Conservation (phyloP, 306 rosid genomes). For the Cicer arietinum region DNA sequence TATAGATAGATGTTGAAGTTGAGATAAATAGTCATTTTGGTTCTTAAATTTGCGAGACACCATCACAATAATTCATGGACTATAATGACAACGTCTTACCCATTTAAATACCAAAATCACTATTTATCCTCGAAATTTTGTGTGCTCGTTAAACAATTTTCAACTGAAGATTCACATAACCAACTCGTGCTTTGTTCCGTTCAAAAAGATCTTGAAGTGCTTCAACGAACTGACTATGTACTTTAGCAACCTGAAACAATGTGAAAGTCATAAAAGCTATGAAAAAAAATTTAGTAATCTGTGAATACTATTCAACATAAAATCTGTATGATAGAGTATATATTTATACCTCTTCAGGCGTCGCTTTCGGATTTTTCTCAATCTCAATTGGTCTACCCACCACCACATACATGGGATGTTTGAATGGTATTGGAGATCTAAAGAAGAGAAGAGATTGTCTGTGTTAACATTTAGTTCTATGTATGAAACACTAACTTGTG, state of each 20-base stretch:
- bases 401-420: conserved; percentile 81
- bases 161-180: conserved; percentile 65
- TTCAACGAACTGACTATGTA: conserved; percentile 67
- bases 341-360: conserved; percentile 58
- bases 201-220: conserved; percentile 77
- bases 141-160: conserved; percentile 57
- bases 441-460: conserved; percentile 27
- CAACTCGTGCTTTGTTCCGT: conserved; percentile 66
- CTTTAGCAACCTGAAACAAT: conserved; percentile 57
- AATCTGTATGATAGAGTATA: neutral
- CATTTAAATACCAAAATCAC: too few relatives aligned
- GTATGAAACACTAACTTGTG: neutral
- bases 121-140: neutral
- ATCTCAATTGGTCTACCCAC: conserved; percentile 91
- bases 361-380: conserved; percentile 74
- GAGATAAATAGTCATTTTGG: too few relatives aligned
- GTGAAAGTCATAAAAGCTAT: conserved; percentile 1
- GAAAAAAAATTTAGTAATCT: neutral
- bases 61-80: too few relatives aligned
- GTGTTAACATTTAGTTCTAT: conserved; percentile 1
- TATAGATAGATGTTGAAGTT: neutral
- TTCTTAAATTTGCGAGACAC: too few relatives aligned
- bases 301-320: neutral
- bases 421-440: conserved; percentile 89
- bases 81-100: too few relatives aligned